These are phyloP conservation scores for Pugionium cornutum DNA, from an alignment of 345 rosid species.

Conservation along the genomic window DNA sequence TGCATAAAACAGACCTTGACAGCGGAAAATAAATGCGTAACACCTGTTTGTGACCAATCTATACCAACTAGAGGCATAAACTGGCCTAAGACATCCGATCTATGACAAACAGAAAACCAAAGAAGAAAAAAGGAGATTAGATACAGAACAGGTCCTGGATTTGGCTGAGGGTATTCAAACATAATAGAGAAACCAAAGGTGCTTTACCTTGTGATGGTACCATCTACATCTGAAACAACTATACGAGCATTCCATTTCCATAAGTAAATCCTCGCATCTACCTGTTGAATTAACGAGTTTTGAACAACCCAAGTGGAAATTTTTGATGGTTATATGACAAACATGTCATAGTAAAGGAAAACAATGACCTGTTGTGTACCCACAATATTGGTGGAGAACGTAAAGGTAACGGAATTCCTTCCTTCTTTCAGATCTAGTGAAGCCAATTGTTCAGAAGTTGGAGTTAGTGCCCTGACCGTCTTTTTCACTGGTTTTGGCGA, in stretches of 20 bases:
- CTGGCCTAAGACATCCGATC: slow-evolving; percentile 98
- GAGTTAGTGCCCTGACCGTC: slow-evolving; percentile 57
- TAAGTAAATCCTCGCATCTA: slow-evolving; percentile 84
- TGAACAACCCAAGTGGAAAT: slow-evolving; percentile 13
- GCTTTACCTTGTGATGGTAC: slow-evolving; percentile 88
- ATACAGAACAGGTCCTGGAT: slow-evolving; percentile 9
- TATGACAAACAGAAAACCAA: slow-evolving; percentile 35
- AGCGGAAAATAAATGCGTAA: slow-evolving; percentile 85
- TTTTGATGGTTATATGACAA: slow-evolving; percentile 16
- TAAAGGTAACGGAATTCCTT: slow-evolving; percentile 69
- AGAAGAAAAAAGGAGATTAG: slow-evolving; percentile 21
- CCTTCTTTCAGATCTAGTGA: slow-evolving; percentile 82
- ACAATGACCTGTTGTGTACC: slow-evolving; percentile 79
- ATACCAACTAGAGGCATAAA: slow-evolving; percentile 96
- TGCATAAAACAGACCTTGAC: slow-evolving; percentile 65
- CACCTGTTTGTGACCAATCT: slow-evolving; percentile 97
- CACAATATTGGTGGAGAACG: slow-evolving; percentile 86
- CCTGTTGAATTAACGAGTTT: slow-evolving; percentile 49
- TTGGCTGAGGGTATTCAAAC: slow-evolving; percentile 2
- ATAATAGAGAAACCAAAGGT: background rate
- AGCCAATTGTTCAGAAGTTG: slow-evolving; percentile 87
- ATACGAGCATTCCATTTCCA: slow-evolving; percentile 96
- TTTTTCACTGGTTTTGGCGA: slow-evolving; percentile 49
- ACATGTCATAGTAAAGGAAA: slow-evolving; percentile 26
- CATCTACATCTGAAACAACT: slow-evolving; percentile 97